Conservation (phyloP, 1,284 basidiomycete genomes). For the Cerioporus squamosus region DNA sequence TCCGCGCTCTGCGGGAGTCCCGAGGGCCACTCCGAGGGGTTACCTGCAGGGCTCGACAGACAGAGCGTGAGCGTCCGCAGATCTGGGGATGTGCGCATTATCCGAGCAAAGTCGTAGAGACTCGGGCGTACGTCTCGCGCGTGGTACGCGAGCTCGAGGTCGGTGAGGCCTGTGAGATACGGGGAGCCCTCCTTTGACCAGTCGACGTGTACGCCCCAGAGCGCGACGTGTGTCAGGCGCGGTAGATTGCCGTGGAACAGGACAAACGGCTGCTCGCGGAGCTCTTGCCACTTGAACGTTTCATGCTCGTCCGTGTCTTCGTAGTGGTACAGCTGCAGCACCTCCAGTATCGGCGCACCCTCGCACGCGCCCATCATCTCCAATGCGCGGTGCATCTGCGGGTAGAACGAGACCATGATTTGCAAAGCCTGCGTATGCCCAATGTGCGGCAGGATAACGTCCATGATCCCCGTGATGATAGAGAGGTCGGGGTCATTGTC, state of each 20-base stretch:
- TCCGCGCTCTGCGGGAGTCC: conserved; percentile 20
- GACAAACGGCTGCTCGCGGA: conserved; percentile 34
- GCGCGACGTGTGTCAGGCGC: conserved; percentile 54
- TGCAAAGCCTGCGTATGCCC: conserved; percentile 56
- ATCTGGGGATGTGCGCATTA: conserved; percentile 52
- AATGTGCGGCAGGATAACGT: conserved; percentile 51
- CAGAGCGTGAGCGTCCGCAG: conserved; percentile 53
- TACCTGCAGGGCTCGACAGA: conserved; percentile 53
- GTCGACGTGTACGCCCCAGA: conserved; percentile 66
- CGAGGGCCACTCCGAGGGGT: conserved; percentile 40
- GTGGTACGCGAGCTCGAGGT: conserved; percentile 62
- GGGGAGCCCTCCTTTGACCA: conserved; percentile 48
- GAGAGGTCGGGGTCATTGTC: conserved; percentile 45
- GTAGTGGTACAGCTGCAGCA: conserved; percentile 65
- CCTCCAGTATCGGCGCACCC: conserved; percentile 57
- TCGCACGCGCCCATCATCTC: conserved; percentile 49
- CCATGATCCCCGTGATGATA: conserved; percentile 49
- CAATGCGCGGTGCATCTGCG: conserved; percentile 57
- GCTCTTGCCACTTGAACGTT: conserved; percentile 53
- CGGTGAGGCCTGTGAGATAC: conserved; percentile 51
- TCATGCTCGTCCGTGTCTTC: conserved; percentile 53
- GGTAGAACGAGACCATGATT: conserved; percentile 58
- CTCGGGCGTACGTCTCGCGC: conserved; percentile 56
- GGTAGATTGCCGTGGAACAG: conserved; percentile 56
- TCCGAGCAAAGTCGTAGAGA: conserved; percentile 52